phyloP scores from a whole-genome alignment of 352 stramenopile genomes.

The Pythium aquatile region DNA sequence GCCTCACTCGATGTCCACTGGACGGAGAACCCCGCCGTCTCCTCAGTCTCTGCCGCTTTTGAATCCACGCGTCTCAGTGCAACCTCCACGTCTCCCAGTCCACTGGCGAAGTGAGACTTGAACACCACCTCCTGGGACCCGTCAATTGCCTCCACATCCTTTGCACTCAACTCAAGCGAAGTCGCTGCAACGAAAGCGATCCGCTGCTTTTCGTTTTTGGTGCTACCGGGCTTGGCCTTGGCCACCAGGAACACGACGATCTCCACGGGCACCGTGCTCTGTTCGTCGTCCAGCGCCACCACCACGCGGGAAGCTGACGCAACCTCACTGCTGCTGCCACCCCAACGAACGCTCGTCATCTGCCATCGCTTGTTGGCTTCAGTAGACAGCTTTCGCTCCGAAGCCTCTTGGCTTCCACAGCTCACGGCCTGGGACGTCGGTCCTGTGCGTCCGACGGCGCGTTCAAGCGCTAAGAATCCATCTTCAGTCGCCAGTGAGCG shows the following conservation, averaged over 20 bases:
- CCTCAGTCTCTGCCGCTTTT: background rate
- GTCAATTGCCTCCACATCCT: constrained; percentile 40
- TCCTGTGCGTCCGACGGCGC: constrained; percentile 10
- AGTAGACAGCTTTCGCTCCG: background rate
- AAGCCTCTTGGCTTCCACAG: background rate
- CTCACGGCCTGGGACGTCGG: constrained; percentile 12
- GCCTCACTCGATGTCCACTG: constrained; percentile 58
- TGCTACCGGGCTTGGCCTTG: background rate
- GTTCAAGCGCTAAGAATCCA: constrained; percentile 41
- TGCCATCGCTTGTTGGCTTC: constrained; percentile 6
- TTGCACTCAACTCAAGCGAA: constrained; percentile 30
- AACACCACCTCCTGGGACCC: constrained; percentile 51
- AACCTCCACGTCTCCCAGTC: constrained; percentile 39
- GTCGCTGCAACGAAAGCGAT: constrained; percentile 38
- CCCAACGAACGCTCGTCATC: constrained; percentile 4
- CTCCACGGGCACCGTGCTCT: constrained; percentile 16
- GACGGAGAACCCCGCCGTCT: constrained; percentile 35
- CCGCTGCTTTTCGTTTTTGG: constrained; percentile 5
- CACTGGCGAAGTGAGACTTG: constrained; percentile 31
- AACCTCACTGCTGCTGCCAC: background rate
- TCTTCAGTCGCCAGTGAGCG: constrained; percentile 29
- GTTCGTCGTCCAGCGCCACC: background rate
- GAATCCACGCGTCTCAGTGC: constrained; percentile 27
- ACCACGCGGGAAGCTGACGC: background rate
- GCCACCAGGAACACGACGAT: constrained; percentile 37